phyloP scores from a whole-genome alignment of 768 basidiomycete species.

The Cystofilobasidium capitatum region DNA sequence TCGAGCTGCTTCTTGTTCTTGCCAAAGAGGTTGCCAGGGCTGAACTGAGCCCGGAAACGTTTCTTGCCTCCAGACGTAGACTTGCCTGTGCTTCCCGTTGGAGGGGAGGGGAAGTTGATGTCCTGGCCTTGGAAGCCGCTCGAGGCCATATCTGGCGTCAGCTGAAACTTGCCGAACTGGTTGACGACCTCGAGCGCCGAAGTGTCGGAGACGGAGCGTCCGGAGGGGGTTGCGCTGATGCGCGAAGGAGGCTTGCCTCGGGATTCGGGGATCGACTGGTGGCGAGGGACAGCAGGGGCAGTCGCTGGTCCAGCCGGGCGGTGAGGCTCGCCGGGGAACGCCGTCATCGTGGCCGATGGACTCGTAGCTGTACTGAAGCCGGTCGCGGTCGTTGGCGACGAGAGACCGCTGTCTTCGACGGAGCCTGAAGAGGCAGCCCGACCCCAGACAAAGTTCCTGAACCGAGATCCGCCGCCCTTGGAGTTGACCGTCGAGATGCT shows the following conservation, averaged over 20 bases:
- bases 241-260: neutral
- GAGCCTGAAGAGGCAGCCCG: neutral
- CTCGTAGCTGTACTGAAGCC: neutral
- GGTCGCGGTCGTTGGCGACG: neutral
- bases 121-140: slow-evolving; percentile 5
- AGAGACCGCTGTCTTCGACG: neutral
- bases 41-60: neutral
- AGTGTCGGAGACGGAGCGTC: neutral
- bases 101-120: slow-evolving; percentile 1
- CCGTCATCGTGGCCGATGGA: neutral
- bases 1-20: slow-evolving; percentile 10
- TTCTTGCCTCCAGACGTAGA: slow-evolving; percentile 1
- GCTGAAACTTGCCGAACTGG: slow-evolving; percentile 7
- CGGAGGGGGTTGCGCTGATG: neutral
- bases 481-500: neutral
- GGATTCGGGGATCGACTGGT: neutral
- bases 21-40: neutral
- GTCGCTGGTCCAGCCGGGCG: neutral
- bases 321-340: too few species aligned
- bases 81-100: neutral
- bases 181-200: neutral
- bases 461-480: neutral
- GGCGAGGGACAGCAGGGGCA: neutral
- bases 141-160: slow-evolving; percentile 3
- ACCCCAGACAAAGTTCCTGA: slow-evolving; percentile 4